A percentile compares a stretch with the other conserved stretches of the same genome.
Evolutionary conservation across 73 alveolate genomes (phyloP).

Genomic region (Stentor roeselii): DNA sequence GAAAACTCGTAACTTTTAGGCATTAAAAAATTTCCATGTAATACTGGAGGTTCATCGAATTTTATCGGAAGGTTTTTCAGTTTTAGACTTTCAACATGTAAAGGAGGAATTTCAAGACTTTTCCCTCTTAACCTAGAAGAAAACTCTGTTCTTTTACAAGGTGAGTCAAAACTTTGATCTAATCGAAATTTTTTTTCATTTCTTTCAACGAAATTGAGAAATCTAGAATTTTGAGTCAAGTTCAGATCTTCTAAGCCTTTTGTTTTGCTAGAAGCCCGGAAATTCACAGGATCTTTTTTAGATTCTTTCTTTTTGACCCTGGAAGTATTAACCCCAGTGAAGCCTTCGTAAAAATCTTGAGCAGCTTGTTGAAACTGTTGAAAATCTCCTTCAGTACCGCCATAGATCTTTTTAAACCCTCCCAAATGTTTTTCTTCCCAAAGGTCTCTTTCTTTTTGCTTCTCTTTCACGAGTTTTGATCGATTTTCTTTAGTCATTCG

Average conservation of each 20-base stretch:
- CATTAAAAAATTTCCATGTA: neutral
- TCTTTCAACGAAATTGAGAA: neutral
- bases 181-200: neutral
- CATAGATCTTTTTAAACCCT: conserved; percentile 47
- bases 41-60: neutral
- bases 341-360: neutral
- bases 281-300: neutral
- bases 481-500: conserved; percentile 32
- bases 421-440: conserved; percentile 52
- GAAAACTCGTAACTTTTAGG: neutral
- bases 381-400: conserved; percentile 3
- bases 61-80: neutral
- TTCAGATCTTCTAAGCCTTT: neutral
- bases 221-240: neutral
- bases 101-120: neutral
- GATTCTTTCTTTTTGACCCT: neutral
- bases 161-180: neutral
- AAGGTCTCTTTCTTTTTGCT: conserved; percentile 37
- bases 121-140: too few species aligned
- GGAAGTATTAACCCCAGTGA: conserved; percentile 12
- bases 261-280: neutral
- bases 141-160: neutral
- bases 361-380: conserved; percentile 20
- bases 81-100: neutral
- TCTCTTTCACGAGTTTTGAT: conserved; percentile 27